Base-by-base conservation (phyloP, 2,329 filamentous ascomycete genomes). In the Botrytis cinerea region DNA sequence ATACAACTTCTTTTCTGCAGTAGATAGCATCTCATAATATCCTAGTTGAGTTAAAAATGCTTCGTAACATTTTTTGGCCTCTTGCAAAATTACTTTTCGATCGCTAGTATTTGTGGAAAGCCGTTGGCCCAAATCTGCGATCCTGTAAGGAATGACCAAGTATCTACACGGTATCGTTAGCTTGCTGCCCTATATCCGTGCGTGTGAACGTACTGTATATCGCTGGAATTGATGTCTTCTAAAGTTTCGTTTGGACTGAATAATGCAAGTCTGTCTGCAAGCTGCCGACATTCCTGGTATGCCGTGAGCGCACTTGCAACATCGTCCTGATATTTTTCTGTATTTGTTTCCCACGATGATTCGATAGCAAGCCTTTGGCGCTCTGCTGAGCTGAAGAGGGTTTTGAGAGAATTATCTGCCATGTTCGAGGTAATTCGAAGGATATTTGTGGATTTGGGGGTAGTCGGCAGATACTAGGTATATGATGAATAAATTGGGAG, bases 171-270 rank as follows among this genome's bases (percentile, higher is more conserved):
- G 80, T 69, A 57, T 1, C 61, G 32, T 63, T n/a, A 54, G 54
- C 45, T 59, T 46, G 32, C 25, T 60, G 35, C 48, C n/a, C 16
- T 46, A 4, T n/a, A 22, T 46, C 22, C 32, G 54, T 43, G 22
- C 46, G 12, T 54, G 51, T 2, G 46, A 66, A 78, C 82, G 74
- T 85, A 97, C 83, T 94, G 93, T 46, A 99, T 84, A 79, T 97
- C 91, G n/a, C 88, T 87, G 1, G 95, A 97, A 22, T 93, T 86
- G 46, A 98, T 85, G 83, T 99, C 96, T 75, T 99, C 96, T 57
- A 95, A 83, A 0, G 89, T 88, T 82, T 99, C 96, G 83, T 99
- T 99, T 51, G 90, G 87, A 78, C 94, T 97, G 87, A 98, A 98
- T 71, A 99, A 86, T 0, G 93, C 91, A 40, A 96, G 86, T 74